Evolutionary conservation across 148 eudicot genomes (phyloP), one percentile per base, ranked within the genome.

Genomic region (Mesembryanthemum crystallinum): DNA sequence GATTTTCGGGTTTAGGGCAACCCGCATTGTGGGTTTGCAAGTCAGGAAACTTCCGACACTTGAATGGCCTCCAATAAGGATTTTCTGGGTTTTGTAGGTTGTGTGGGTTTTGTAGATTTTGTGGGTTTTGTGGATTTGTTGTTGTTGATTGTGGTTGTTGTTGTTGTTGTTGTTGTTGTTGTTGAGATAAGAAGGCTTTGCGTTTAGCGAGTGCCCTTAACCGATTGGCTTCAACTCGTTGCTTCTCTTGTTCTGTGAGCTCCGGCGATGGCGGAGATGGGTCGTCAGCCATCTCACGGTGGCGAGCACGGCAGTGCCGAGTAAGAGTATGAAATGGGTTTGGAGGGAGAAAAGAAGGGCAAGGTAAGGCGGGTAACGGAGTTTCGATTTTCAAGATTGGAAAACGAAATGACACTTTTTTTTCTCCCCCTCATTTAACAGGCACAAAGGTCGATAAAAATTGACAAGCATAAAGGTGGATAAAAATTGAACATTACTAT

Each of bases 131-230:
- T 17, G 66, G 39, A 17, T 71, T 27, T 58, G 27, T 43, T 49
- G 45, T 39, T 73, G 33, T 9, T 45, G 4, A 66, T 11, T 66
- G 32, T 25, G 62, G 28, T 51, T 28, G 37, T 60, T 33, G 54
- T 73, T 43, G 71, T 77, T 76, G 62, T 25, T 33, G 69, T 60
- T 62, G 64, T 72, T 76, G 75, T 51, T 69, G 81, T 7, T 77
- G 77, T 18, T 74, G 80, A 2, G 78, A 78, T 29, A 76, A 23
- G 64, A 77, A 49, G 20, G 92, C 88, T 78, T 89, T 89, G 82
- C 98, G 97, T 76, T 94, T 94, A 59, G 95, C 92, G 45, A 92
- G 69, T 32, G 98, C 98, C 3, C 90, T 87, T 27, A 84, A 72
- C 29, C 96, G 96, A 37, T 94, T 94, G 27, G 92, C 80, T 76